A percentile compares a stretch with the other conserved stretches of the same genome.
These are phyloP conservation scores for Raphanus sativus DNA, from an alignment of 345 rosid species.

Conservation along the genomic window DNA sequence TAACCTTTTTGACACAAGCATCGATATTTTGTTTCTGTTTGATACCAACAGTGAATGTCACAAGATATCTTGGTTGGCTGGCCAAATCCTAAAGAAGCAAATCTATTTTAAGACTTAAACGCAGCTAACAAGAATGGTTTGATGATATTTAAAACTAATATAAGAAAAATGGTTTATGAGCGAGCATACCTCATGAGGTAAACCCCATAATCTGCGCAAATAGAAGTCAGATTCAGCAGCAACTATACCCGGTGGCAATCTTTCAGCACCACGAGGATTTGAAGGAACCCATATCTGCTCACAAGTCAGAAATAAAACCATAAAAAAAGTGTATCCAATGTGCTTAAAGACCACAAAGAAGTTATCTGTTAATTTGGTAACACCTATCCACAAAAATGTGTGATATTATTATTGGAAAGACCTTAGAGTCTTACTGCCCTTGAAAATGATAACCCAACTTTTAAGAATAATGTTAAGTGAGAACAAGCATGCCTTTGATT, in stretches of 20 bases:
- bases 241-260: slow-evolving; percentile 82
- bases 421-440: not conserved
- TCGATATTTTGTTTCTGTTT: slow-evolving; percentile 73
- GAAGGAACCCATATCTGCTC: slow-evolving; percentile 91
- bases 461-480: not conserved
- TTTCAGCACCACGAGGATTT: slow-evolving; percentile 95
- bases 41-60: slow-evolving; percentile 87
- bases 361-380: not conserved
- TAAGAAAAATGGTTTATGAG: not conserved
- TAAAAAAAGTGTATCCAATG: too few relatives aligned
- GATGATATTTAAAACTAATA: not conserved
- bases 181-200: slow-evolving; percentile 77
- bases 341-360: not conserved
- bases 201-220: slow-evolving; percentile 86
- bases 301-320: slow-evolving; percentile 14
- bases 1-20: slow-evolving; percentile 86
- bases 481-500: slow-evolving; percentile 54
- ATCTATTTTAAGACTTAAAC: not conserved
- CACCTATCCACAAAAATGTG: not conserved
- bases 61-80: slow-evolving; percentile 68
- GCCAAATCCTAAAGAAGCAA: slow-evolving; percentile 68
- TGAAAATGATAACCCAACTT: not conserved
- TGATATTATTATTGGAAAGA: not conserved
- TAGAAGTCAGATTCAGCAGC: slow-evolving; percentile 83
- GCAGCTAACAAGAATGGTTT: not conserved